These are phyloP conservation scores for Ceratobasidium sp. DNA, from an alignment of 1,284 basidiomycete genomes.

Conservation along the genomic window DNA sequence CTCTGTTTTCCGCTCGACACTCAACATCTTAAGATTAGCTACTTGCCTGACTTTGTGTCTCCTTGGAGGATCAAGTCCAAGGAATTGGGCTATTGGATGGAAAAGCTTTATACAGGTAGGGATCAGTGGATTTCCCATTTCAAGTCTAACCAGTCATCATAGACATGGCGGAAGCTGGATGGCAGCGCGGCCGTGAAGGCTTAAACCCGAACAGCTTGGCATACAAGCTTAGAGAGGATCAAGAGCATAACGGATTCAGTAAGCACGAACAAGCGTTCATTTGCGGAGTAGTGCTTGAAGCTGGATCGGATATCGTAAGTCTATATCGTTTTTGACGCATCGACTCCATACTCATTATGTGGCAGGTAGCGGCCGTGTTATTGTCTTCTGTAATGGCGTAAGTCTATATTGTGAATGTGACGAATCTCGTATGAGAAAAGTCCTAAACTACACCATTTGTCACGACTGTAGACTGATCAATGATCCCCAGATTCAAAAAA, in stretches of 20 bases:
- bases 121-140: background rate
- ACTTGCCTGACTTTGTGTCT: background rate
- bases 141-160: background rate
- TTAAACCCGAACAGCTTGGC: conserved; percentile 13
- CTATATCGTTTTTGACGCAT: too few relatives aligned
- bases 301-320: conserved; percentile 24
- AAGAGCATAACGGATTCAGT: background rate
- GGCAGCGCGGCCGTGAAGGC: background rate
- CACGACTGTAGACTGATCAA: conserved; percentile 4
- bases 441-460: background rate
- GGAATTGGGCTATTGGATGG: background rate
- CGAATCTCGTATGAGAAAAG: conserved; percentile 6
- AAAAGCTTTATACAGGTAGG: conserved; percentile 23
- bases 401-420: background rate
- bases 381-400: conserved; percentile 17
- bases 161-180: conserved; percentile 21
- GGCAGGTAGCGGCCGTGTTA: conserved; percentile 15
- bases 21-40: background rate
- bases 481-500: background rate
- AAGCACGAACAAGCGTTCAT: background rate
- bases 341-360: too few relatives aligned
- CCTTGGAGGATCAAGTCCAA: conserved; percentile 22
- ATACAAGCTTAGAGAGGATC: conserved; percentile 14
- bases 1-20: too few relatives aligned
- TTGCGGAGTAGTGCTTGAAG: conserved; percentile 19